Evolutionary conservation across 495 filamentous ascomycete species (phyloP).

Genomic region (Hypoxylon cercidicola): DNA sequence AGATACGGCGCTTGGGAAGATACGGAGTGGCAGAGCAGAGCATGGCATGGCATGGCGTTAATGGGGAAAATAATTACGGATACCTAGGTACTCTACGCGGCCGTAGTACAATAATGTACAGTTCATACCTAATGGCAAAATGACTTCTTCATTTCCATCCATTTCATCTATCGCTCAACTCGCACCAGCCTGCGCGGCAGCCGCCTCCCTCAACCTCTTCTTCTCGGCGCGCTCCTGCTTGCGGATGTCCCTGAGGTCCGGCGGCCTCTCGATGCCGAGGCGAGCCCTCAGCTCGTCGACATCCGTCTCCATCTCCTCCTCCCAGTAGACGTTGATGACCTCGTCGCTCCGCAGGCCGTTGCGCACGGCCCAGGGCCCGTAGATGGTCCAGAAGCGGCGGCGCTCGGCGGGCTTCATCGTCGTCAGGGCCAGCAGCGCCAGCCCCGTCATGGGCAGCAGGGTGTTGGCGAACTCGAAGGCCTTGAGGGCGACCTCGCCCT

Average conservation of each 20-base stretch:
- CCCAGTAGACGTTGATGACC: constrained; percentile 98
- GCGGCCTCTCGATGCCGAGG: constrained; percentile 86
- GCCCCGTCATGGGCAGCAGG: constrained; percentile 90
- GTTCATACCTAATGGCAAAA: constrained; percentile 17
- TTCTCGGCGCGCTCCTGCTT: constrained; percentile 72
- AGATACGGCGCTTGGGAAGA: not conserved
- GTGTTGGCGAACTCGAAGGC: constrained; percentile 97
- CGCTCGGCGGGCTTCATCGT: constrained; percentile 82
- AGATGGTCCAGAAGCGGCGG: constrained; percentile 74
- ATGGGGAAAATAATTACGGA: constrained; percentile 15
- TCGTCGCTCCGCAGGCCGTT: constrained; percentile 82
- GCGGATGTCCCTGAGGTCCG: constrained; percentile 85
- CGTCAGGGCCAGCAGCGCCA: constrained; percentile 71
- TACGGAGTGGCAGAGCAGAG: constrained; percentile 3
- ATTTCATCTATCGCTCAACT: constrained; percentile 2
- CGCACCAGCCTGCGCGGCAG: constrained; percentile 12
- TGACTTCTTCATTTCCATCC: not conserved
- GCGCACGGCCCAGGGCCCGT: constrained; percentile 88
- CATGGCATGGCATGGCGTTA: constrained; percentile 45
- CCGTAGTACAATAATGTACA: constrained; percentile 29
- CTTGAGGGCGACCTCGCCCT: constrained; percentile 95
- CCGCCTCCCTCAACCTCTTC: constrained; percentile 69
- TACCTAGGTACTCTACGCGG: constrained; percentile 5
- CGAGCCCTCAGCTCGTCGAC: constrained; percentile 77
- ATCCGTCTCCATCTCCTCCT: constrained; percentile 89